A percentile compares a stretch with the other conserved stretches of the same genome.
These are phyloP conservation scores for Saprolegnia diclina DNA, from an alignment of 352 stramenopile species.

Conservation along the genomic window DNA sequence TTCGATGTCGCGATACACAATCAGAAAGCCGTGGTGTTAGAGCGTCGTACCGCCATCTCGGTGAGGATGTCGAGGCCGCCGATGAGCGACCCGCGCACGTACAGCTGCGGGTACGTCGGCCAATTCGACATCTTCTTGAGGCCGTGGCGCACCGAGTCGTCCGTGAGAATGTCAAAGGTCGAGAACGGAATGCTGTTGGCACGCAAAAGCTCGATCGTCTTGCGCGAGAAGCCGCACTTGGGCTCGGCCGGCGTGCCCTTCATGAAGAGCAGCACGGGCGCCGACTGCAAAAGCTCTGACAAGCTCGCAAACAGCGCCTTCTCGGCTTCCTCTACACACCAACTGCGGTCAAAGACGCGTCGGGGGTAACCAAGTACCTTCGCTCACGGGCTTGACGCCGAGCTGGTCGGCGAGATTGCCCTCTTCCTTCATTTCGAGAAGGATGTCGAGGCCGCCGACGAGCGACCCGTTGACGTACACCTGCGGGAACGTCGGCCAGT, in stretches of 20 bases:
- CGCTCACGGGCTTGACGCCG: constrained; percentile 33
- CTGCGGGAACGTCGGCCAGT: constrained; percentile 99
- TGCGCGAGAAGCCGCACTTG: constrained; percentile 93
- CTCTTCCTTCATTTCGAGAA: constrained; percentile 93
- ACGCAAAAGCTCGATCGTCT: constrained; percentile 87
- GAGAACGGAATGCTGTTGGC: constrained; percentile 89
- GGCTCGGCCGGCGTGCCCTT: constrained; percentile 89
- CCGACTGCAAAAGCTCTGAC: constrained; percentile 74
- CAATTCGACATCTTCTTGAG: constrained; percentile 96
- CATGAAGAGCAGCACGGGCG: constrained; percentile 94
- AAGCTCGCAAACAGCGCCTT: constrained; percentile 82
- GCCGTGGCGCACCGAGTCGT: constrained; percentile 84
- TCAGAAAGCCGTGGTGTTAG: neutral
- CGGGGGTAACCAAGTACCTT: neutral
- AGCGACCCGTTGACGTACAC: constrained; percentile 97
- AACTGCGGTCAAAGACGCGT: neutral
- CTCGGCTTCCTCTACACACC: constrained; percentile 42
- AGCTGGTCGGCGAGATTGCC: constrained; percentile 75
- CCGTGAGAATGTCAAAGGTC: constrained; percentile 92
- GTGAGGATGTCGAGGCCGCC: constrained; percentile 94
- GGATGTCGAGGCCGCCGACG: constrained; percentile 95
- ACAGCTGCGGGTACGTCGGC: constrained; percentile 97
- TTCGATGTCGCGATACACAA: too few relatives aligned
- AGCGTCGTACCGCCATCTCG: constrained; percentile 74
- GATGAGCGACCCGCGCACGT: constrained; percentile 91